Percentiles rank a stretch among this genome's conserved stretches.
These are phyloP conservation scores for Keithomyces neogunnii DNA, from an alignment of 2,329 filamentous ascomycete genomes.

Conservation along the genomic window DNA sequence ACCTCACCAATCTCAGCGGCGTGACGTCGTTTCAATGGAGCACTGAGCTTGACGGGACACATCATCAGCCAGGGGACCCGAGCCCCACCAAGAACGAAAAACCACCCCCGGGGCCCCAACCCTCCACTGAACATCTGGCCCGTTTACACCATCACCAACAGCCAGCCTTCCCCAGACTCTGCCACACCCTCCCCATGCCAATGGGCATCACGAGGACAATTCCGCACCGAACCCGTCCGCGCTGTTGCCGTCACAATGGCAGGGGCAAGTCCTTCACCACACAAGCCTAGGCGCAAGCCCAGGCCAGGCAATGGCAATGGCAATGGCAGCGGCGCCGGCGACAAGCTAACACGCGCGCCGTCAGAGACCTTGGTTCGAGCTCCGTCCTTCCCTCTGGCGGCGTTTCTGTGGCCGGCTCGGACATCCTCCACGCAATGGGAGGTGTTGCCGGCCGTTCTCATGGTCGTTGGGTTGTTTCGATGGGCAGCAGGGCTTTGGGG, in stretches of 20 bases:
- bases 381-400: constrained; percentile 81
- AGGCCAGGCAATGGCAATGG: constrained; percentile 35
- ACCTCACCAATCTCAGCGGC: neutral
- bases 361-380: constrained; percentile 39
- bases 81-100: no score
- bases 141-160: neutral
- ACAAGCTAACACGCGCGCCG: constrained; percentile 20
- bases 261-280: constrained; percentile 47
- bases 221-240: constrained; percentile 4
- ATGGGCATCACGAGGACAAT: neutral
- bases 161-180: neutral
- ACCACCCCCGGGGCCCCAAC: no score
- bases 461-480: constrained; percentile 83
- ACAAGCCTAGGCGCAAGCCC: constrained; percentile 50
- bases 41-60: neutral
- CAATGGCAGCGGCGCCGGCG: constrained; percentile 26
- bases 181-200: neutral
- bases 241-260: constrained; percentile 19
- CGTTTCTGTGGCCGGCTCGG: constrained; percentile 90
- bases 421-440: constrained; percentile 86
- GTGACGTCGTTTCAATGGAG: neutral
- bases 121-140: no score
- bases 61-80: no score
- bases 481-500: constrained; percentile 92
- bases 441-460: constrained; percentile 76